These are phyloP conservation scores for Gynostemma pentaphyllum DNA, from an alignment of 306 rosid genomes.

Conservation along the genomic window DNA sequence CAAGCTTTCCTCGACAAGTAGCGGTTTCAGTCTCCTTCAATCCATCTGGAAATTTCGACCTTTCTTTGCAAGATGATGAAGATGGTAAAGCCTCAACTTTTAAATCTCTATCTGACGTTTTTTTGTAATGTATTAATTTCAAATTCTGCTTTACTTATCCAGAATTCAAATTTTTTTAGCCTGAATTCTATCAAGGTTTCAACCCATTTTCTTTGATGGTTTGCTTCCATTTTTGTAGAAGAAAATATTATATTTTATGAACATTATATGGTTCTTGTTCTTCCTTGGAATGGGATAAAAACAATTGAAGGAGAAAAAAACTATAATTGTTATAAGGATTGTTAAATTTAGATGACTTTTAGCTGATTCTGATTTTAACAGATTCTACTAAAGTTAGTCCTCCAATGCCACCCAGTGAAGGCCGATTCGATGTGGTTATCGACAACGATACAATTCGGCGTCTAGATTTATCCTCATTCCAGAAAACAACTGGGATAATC, in stretches of 20 bases:
- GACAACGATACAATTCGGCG: constrained; percentile 41
- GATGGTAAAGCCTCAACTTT: constrained; percentile 27
- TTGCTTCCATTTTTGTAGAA: background rate
- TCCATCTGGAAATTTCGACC: constrained; percentile 77
- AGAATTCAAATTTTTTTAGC: background rate
- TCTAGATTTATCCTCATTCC: constrained; percentile 73
- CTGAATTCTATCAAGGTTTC: background rate
- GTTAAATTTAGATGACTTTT: background rate
- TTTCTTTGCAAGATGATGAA: constrained; percentile 50
- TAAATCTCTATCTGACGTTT: background rate
- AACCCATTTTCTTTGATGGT: background rate
- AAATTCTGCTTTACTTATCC: background rate
- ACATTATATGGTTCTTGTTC: background rate
- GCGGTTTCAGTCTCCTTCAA: constrained; percentile 72
- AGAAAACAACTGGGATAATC: constrained; percentile 60
- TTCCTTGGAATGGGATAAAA: background rate
- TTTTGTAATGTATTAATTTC: background rate
- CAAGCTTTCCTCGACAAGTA: constrained; percentile 13
- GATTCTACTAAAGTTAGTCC: constrained; percentile 41
- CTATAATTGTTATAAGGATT: background rate
- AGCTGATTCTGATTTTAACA: constrained; percentile 19
- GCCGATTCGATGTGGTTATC: constrained; percentile 54
- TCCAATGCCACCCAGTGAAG: constrained; percentile 84
- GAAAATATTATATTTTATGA: too few relatives aligned
- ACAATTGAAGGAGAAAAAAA: background rate